These are phyloP conservation scores for Lactarius trivialis DNA, from an alignment of 768 basidiomycete genomes.

Conservation along the genomic window DNA sequence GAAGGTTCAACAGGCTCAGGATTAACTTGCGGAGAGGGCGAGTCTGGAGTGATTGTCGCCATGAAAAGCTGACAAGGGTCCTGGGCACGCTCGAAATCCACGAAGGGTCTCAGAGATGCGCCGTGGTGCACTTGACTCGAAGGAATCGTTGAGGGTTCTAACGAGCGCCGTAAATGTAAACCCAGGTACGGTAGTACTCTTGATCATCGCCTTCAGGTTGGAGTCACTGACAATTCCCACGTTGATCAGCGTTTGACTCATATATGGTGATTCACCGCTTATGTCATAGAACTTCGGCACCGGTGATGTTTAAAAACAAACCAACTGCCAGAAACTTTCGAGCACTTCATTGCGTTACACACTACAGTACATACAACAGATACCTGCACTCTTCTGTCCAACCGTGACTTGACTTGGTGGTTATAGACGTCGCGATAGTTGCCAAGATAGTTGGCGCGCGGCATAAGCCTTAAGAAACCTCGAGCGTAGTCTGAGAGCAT, in stretches of 20 bases:
- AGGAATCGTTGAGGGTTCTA: background rate
- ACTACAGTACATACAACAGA: no score
- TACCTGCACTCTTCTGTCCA: background rate
- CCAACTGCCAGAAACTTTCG: no score
- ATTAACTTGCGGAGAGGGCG: background rate
- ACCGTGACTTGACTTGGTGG: background rate
- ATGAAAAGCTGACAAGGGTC: background rate
- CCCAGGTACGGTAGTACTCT: no score
- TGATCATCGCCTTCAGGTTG: no score
- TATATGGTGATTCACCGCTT: no score
- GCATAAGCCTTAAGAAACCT: background rate
- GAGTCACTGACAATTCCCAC: no score
- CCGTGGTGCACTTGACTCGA: background rate
- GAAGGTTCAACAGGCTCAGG: background rate
- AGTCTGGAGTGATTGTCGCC: background rate
- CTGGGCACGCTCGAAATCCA: background rate
- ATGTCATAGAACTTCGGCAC: no score
- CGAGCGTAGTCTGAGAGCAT: background rate
- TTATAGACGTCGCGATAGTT: background rate
- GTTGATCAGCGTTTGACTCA: no score
- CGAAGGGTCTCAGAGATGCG: background rate
- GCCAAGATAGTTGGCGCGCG: background rate
- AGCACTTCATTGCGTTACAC: no score
- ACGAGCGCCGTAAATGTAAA: background rate
- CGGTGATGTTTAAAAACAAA: no score